Conservation (phyloP, 306 rosid genomes). For the Quercus wislizeni region DNA sequence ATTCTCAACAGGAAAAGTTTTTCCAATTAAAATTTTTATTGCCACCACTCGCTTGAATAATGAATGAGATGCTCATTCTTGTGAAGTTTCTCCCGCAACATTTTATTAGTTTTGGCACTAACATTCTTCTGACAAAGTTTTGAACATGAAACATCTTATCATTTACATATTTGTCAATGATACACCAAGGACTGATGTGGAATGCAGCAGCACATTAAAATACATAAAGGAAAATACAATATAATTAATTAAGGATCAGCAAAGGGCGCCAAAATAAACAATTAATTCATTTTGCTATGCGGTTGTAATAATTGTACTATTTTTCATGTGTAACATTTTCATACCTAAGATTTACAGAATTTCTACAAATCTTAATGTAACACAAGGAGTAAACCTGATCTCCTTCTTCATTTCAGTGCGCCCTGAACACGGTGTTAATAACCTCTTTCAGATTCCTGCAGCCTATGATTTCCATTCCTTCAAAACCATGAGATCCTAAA, state of each 20-base stretch:
- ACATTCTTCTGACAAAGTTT: not conserved
- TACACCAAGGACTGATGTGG: not conserved
- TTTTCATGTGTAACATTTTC: not conserved
- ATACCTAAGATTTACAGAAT: not conserved
- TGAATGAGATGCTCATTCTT: not conserved
- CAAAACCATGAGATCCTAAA: constrained; percentile 34
- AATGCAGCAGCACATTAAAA: not conserved
- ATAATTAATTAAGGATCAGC: not conserved
- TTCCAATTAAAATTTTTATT: no score
- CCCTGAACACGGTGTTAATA: constrained; percentile 52
- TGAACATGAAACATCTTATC: not conserved
- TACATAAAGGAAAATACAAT: not conserved
- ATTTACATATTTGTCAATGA: not conserved
- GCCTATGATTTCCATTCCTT: constrained; percentile 42
- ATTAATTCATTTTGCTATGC: not conserved
- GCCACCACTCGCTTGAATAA: not conserved
- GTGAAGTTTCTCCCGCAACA: not conserved
- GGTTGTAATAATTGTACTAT: not conserved
- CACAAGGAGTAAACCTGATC: not conserved
- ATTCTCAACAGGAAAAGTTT: no score
- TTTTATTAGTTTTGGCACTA: not conserved
- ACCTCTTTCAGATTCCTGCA: constrained; percentile 85
- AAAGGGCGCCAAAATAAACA: not conserved
- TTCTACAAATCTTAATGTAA: constrained; percentile 13
- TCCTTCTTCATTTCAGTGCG: constrained; percentile 22